A percentile compares a stretch with the other conserved stretches of the same genome.
phyloP scores from a whole-genome alignment of 2,329 filamentous ascomycete genomes.

The Aspergillus flavus region DNA sequence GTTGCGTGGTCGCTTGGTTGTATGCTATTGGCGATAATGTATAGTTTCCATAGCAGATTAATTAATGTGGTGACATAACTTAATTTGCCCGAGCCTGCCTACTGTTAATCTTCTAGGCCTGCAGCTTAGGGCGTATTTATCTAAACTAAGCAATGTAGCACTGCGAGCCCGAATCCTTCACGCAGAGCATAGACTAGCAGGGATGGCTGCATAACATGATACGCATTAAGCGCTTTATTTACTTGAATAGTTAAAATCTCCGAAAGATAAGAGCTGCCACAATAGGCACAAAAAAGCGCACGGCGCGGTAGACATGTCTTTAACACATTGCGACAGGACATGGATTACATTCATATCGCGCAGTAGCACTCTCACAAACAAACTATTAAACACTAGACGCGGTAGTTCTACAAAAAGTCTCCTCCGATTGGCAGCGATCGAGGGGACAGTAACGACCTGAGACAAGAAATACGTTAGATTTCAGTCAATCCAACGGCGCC shows the following conservation, averaged over 20 bases:
- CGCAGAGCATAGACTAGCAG: neutral
- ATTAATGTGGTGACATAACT: neutral
- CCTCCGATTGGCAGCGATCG: neutral
- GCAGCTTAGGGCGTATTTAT: neutral
- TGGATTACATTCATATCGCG: neutral
- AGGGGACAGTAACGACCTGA: neutral
- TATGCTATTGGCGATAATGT: neutral
- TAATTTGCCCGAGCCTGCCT: neutral
- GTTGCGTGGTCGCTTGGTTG: neutral
- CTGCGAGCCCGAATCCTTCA: neutral
- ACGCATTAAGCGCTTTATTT: neutral
- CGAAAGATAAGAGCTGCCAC: neutral
- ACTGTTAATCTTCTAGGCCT: neutral
- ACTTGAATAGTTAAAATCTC: neutral
- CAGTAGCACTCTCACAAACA: neutral
- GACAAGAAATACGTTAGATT: neutral
- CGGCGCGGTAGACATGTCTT: neutral
- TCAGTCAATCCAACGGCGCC: neutral
- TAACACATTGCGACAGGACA: neutral
- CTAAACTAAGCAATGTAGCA: neutral
- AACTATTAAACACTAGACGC: neutral
- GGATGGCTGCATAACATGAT: neutral
- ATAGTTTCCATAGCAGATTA: neutral
- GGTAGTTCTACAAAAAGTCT: no score
- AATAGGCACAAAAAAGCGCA: neutral